Evolutionary conservation across 1,284 basidiomycete species (phyloP), one percentile per base, ranked within the genome.

Genomic region (Ustilago curta): DNA sequence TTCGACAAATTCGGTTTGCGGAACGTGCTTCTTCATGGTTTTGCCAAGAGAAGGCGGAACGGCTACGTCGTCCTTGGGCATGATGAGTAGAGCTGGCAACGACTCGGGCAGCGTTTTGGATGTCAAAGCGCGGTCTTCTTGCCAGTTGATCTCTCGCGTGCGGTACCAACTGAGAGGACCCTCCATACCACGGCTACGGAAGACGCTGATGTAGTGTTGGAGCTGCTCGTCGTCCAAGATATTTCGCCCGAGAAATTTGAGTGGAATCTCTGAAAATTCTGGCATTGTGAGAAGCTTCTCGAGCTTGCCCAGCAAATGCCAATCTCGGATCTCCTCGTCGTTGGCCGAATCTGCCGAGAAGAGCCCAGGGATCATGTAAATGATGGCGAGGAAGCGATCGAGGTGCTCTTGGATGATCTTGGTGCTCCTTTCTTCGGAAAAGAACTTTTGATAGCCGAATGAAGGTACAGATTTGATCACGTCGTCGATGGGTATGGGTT

Each of bases 81-180:
- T 57, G 40, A 74, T 70, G 16, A 77, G 71, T 57, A 74, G 23
- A 2, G 71, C 67, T 1, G 76, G 76, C 37, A 77, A 45, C 21
- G 59, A 59, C 21, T 66, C 76, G 5, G 76, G 76, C 31, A 77
- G 44, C 6, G 57, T 63, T 42, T 70, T 65, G 37, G 52, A 56
- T 0, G 62, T 63, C 23, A 75, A 25, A 3, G 50, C 63, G 7
- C 68, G 60, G 21, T 79, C 77, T 32, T 79, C 77, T 29, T 74
- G 47, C 55, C 59, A 76, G 47, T 81, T 81, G 69, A 81, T 70
- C 45, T 65, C 55, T 19, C 77, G 54, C 25, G 76, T 78, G 12
- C 79, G 58, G 45, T 81, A 81, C 79, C 79, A 81, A 62, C 76
- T 81, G 1, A 81, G 51, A 14, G 78, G 76, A 6, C 79, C 79